Conservation (phyloP, 768 basidiomycete genomes). For the Auricularia sp. region DNA sequence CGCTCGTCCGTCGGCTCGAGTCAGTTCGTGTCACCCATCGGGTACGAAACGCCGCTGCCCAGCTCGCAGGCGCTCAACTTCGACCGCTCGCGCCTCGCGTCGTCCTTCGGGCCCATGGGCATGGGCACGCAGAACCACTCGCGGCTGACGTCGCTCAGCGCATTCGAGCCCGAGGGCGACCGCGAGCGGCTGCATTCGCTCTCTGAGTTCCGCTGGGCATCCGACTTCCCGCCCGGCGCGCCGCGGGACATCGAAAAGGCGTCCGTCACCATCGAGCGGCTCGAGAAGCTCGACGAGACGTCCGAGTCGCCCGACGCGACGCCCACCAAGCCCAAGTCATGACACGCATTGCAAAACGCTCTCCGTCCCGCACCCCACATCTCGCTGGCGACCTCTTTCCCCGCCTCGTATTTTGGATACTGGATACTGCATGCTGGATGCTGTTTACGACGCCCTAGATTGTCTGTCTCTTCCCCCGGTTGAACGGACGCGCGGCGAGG, state of each 20-base stretch:
- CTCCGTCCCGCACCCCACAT: no score
- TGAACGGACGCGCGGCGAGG: no score
- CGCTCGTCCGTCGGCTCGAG: neutral
- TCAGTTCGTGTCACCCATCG: neutral
- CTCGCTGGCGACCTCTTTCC: no score
- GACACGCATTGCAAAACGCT: no score
- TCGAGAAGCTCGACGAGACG: neutral
- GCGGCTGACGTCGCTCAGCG: neutral
- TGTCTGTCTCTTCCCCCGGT: no score
- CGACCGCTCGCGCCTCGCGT: neutral
- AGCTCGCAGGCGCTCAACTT: neutral
- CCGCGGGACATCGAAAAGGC: neutral
- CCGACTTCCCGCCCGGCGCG: neutral
- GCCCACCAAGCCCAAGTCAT: no score
- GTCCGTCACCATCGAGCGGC: neutral
- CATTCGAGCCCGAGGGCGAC: neutral
- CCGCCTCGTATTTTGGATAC: no score
- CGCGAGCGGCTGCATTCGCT: neutral
- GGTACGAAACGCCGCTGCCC: neutral
- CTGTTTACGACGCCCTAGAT: no score
- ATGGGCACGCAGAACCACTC: neutral
- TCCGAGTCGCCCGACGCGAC: neutral
- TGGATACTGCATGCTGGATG: no score
- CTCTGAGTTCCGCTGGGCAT: neutral
- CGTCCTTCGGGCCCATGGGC: neutral